Percentiles rank a stretch among this genome's conserved stretches.
phyloP scores from a whole-genome alignment of 495 filamentous ascomycete species.

The Aspergillus bertholletiae region DNA sequence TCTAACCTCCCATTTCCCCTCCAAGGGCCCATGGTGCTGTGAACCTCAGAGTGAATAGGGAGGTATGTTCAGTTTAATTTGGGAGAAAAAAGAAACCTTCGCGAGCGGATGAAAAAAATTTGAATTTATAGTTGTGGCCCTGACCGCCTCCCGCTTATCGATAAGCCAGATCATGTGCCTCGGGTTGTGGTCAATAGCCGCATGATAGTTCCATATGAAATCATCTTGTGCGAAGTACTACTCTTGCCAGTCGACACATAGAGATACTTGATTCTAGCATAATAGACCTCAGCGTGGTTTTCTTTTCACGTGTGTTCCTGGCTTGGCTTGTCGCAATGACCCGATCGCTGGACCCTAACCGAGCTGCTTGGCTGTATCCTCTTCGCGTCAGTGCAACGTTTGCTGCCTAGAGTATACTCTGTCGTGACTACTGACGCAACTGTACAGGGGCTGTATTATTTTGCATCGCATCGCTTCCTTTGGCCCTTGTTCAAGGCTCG shows the following conservation, averaged over 20 bases:
- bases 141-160: slow-evolving; percentile 36
- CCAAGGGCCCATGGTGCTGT: slow-evolving; percentile 36
- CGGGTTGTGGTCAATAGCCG: too few species aligned
- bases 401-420: not conserved
- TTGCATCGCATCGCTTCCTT: slow-evolving; percentile 57
- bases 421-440: not conserved
- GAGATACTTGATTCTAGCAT: not conserved
- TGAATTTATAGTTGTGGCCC: slow-evolving; percentile 14
- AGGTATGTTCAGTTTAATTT: slow-evolving; percentile 40
- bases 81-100: slow-evolving; percentile 34
- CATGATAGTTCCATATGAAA: too few species aligned
- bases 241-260: not conserved
- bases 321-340: slow-evolving; percentile 13
- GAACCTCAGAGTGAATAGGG: slow-evolving; percentile 48
- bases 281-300: not conserved
- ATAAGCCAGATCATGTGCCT: slow-evolving; percentile 29
- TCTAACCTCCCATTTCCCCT: slow-evolving; percentile 52
- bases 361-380: slow-evolving; percentile 55
- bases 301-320: not conserved
- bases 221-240: not conserved
- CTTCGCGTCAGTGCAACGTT: slow-evolving; percentile 38
- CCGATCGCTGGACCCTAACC: slow-evolving; percentile 22
- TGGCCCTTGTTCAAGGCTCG: slow-evolving; percentile 59
- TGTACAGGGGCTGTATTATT: slow-evolving; percentile 57
- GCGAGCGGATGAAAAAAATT: slow-evolving; percentile 24